These are phyloP conservation scores for Leishmania major DNA, from an alignment of 208 protist genomes.

Conservation along the genomic window DNA sequence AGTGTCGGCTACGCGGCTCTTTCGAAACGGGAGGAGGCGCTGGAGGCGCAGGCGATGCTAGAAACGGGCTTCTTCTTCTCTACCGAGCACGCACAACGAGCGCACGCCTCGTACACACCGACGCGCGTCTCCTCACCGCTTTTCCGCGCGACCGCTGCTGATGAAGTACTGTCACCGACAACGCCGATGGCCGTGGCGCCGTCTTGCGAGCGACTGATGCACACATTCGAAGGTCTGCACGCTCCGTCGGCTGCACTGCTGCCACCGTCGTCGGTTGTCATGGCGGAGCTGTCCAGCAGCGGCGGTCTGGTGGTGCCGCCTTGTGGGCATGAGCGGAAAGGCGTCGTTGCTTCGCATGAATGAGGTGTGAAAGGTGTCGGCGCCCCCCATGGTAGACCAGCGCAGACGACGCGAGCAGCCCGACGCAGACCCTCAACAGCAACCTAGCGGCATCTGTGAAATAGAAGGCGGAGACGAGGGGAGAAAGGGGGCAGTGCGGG, in stretches of 20 bases:
- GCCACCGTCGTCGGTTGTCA: constrained; percentile 8
- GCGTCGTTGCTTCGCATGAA: background rate
- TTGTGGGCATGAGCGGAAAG: background rate
- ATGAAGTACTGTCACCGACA: background rate
- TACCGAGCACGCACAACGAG: background rate
- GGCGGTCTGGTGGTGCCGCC: too few species aligned
- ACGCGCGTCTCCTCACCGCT: background rate
- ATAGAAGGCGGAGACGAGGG: background rate
- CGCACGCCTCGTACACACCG: background rate
- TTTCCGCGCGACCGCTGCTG: background rate
- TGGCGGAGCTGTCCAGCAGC: constrained; percentile 4
- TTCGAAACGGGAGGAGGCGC: background rate
- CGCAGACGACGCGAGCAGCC: background rate
- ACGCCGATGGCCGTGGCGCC: background rate
- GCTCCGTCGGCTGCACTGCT: constrained; percentile 3
- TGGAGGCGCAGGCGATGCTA: background rate
- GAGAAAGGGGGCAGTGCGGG: background rate
- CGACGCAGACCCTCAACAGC: background rate
- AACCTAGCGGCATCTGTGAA: background rate
- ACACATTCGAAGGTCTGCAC: constrained; percentile 13
- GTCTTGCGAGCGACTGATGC: constrained; percentile 1
- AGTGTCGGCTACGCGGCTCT: background rate
- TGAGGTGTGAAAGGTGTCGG: background rate
- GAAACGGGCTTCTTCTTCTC: background rate
- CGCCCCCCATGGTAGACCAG: background rate